Percentiles rank a stretch among this genome's conserved stretches.
Conservation (phyloP, 148 eudicot genomes). For the Chenopodium formosanum region DNA sequence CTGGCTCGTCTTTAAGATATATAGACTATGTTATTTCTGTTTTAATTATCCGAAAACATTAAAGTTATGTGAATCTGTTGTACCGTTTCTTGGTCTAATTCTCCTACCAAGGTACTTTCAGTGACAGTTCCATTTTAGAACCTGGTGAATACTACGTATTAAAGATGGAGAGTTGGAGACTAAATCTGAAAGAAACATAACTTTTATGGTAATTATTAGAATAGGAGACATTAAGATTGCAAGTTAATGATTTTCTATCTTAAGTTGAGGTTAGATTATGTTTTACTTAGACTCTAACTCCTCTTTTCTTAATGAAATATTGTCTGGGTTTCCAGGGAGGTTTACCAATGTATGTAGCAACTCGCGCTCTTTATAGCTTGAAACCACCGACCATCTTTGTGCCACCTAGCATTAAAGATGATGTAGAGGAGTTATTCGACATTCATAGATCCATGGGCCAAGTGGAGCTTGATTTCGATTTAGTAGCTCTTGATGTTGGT, state of each 20-base stretch:
- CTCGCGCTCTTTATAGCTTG: slow-evolving; percentile 83
- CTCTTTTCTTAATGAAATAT: slow-evolving; percentile 3
- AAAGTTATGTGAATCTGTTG: neutral
- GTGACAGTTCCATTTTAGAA: neutral
- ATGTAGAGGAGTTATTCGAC: slow-evolving; percentile 80
- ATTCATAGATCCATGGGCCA: slow-evolving; percentile 84
- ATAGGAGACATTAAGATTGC: neutral
- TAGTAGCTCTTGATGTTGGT: slow-evolving; percentile 94
- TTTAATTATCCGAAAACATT: neutral
- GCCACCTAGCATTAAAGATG: slow-evolving; percentile 86
- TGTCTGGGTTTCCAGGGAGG: slow-evolving; percentile 70
- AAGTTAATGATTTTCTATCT: neutral
- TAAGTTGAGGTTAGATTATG: slow-evolving; percentile 7
- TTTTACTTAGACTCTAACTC: slow-evolving; percentile 7
- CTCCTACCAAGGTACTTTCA: neutral
- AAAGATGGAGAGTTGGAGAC: neutral
- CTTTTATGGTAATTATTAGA: neutral
- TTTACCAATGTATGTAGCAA: slow-evolving; percentile 93
- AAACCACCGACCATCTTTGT: slow-evolving; percentile 88
- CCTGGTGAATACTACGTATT: neutral
- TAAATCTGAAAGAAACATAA: neutral
- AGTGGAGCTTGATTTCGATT: slow-evolving; percentile 77
- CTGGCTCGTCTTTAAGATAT: neutral
- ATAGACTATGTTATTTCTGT: neutral
- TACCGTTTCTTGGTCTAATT: neutral